Conservation (phyloP, 2,329 filamentous ascomycete genomes). For the Pseudogymnoascus sp. region DNA sequence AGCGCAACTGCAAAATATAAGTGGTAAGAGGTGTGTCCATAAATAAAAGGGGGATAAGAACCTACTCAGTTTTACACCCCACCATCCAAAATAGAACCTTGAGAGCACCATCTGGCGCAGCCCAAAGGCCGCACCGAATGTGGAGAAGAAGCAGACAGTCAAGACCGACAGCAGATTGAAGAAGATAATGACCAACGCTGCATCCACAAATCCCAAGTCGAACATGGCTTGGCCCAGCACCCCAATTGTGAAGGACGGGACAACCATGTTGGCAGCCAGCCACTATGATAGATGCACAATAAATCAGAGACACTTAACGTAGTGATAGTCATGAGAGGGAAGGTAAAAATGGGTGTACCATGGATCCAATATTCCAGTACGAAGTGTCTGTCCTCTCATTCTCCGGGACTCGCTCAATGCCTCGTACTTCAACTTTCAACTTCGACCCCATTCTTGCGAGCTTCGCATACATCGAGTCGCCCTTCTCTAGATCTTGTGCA, state of each 20-base stretch:
- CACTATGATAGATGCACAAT: slow-evolving; percentile 41
- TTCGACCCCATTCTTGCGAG: slow-evolving; percentile 56
- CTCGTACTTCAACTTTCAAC: slow-evolving; percentile 64
- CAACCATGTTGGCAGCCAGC: slow-evolving; percentile 72
- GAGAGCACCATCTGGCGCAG: slow-evolving; percentile 76
- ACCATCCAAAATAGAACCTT: slow-evolving; percentile 69
- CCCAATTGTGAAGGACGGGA: slow-evolving; percentile 69
- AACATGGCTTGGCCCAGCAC: slow-evolving; percentile 63
- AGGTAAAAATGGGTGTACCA: slow-evolving; percentile 45
- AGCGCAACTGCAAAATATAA: slow-evolving; percentile 46
- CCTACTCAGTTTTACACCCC: slow-evolving; percentile 57
- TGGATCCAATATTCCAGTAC: slow-evolving; percentile 60
- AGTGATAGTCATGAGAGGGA: background rate
- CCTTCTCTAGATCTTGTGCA: slow-evolving; percentile 20
- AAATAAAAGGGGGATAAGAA: background rate
- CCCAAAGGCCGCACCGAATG: slow-evolving; percentile 66
- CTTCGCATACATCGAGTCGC: slow-evolving; percentile 48
- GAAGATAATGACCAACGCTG: slow-evolving; percentile 64
- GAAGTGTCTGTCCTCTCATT: slow-evolving; percentile 60
- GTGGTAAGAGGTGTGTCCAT: slow-evolving; percentile 6
- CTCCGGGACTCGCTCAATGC: slow-evolving; percentile 67
- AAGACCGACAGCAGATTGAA: slow-evolving; percentile 67
- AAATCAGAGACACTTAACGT: slow-evolving; percentile 10
- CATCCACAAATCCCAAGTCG: slow-evolving; percentile 63
- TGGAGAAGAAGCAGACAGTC: slow-evolving; percentile 70